Evolutionary conservation across 441 rosid species (phyloP), one percentile per base, ranked within the genome.

Genomic region (Erodium texanum): DNA sequence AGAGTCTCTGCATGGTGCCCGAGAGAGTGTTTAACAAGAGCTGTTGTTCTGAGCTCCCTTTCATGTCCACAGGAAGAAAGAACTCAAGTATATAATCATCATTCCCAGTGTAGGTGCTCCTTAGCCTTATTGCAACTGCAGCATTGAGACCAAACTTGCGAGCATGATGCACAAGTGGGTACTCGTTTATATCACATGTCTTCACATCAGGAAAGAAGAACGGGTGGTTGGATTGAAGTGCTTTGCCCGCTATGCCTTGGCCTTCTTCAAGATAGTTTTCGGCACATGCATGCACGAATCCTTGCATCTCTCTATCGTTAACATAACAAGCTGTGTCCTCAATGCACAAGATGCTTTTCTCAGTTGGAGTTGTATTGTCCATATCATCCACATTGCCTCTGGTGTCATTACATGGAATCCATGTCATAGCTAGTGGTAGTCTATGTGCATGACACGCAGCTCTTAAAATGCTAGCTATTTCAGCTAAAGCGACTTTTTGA

Each of bases 321-420:
- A 86, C 93, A 73, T 87, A 91, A 78, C 99, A 93, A 78, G 95
- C 81, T 10, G 90, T 75, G 58, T 69, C 73, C 81, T 87, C 90
- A 61, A 89, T 70, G 74, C 88, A 89, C 65, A 93, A 76, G 34
- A 29, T 29, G 34, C 34, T 29, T 29, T 29, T 29, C 34, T 29
- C 34, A n/a, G n/a, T n/a, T n/a, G n/a, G n/a, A n/a, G n/a, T n/a
- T n/a, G n/a, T n/a, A 62, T 81, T 86, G 52, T 77, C 41, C 20
- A 69, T 64, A 66, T 85, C 90, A 66, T 83, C 72, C 2, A 65
- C 70, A 54, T 66, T 69, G 65, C 75, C 87, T n/a, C n/a, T n/a
- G n/a, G n/a, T n/a, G n/a, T n/a, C n/a, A n/a, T 75, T 72, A 77
- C 89, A 86, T 2, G 97, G 97, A 75, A 93, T 85, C 99, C 99